phyloP scores from a whole-genome alignment of 2,329 filamentous ascomycete genomes.

The Bertia moriformis region DNA sequence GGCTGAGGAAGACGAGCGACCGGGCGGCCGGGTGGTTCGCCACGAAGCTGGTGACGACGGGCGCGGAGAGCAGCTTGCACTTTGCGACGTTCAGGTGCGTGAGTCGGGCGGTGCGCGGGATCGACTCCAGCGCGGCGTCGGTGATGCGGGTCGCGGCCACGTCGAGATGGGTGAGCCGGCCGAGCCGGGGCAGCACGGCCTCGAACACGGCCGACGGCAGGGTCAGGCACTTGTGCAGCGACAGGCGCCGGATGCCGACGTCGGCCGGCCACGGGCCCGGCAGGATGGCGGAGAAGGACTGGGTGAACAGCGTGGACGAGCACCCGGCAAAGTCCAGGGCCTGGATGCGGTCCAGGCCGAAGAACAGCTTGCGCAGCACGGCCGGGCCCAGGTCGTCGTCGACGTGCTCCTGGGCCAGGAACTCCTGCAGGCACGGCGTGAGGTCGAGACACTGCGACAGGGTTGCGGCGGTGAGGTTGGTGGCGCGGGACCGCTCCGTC shows the following conservation, averaged over 20 bases:
- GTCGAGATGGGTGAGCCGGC: constrained; percentile 61
- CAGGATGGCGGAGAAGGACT: constrained; percentile 43
- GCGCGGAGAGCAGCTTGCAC: constrained; percentile 55
- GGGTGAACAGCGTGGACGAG: constrained; percentile 52
- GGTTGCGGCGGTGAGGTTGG: constrained; percentile 62
- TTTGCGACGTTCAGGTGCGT: constrained; percentile 69
- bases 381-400: constrained; percentile 59
- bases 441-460: constrained; percentile 57
- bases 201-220: constrained; percentile 56
- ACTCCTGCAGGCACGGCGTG: constrained; percentile 62
- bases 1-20: constrained; percentile 55
- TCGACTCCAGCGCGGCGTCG: constrained; percentile 52
- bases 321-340: constrained; percentile 68
- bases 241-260: constrained; percentile 51
- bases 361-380: constrained; percentile 59
- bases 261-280: constrained; percentile 32
- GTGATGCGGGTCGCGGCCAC: constrained; percentile 67
- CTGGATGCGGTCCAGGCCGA: constrained; percentile 45
- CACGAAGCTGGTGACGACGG: constrained; percentile 58
- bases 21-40: constrained; percentile 55
- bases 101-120: constrained; percentile 56
- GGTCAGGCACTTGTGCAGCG: constrained; percentile 65
- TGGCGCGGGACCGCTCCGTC: constrained; percentile 59
- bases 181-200: constrained; percentile 52
- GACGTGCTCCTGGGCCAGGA: constrained; percentile 67